These are phyloP conservation scores for Ramularia endophylla DNA, from an alignment of 2,329 filamentous ascomycete species.

Conservation along the genomic window DNA sequence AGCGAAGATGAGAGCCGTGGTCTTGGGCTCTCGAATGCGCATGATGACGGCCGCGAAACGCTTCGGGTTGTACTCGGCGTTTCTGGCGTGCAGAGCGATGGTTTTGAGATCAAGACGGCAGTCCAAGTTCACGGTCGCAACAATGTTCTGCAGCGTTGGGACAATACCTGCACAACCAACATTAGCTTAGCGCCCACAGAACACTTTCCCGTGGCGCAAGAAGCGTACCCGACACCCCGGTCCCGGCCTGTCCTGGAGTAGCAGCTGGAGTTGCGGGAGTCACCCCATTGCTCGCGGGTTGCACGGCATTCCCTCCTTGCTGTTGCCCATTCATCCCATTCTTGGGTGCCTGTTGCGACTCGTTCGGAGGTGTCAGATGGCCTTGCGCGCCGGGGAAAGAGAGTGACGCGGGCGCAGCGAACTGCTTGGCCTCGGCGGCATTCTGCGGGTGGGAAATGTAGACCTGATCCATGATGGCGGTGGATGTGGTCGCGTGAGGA, in stretches of 20 bases:
- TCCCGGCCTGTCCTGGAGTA: constrained; percentile 66
- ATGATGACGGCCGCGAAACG: constrained; percentile 58
- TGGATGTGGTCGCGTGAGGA: no score
- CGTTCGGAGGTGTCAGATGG: constrained; percentile 76
- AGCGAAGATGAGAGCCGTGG: constrained; percentile 94
- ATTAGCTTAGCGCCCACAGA: constrained; percentile 65
- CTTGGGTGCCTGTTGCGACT: constrained; percentile 54
- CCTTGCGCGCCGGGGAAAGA: constrained; percentile 75
- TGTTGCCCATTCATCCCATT: constrained; percentile 44
- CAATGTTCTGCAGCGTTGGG: constrained; percentile 23
- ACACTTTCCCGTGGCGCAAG: constrained; percentile 10
- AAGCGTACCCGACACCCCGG: constrained; percentile 73
- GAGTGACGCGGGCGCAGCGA: constrained; percentile 85
- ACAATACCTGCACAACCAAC: constrained; percentile 33
- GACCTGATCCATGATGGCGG: constrained; percentile 59
- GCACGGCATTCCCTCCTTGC: constrained; percentile 38
- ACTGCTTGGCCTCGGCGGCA: constrained; percentile 89
- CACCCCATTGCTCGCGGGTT: constrained; percentile 56
- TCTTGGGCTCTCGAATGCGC: constrained; percentile 99
- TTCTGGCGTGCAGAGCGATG: constrained; percentile 94
- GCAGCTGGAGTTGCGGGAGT: constrained; percentile 86
- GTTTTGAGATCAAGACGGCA: constrained; percentile 98
- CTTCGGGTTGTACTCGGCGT: constrained; percentile 98
- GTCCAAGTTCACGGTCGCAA: constrained; percentile 96
- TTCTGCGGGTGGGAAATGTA: constrained; percentile 86